phyloP scores from a whole-genome alignment of 129 eudicot species.

The Arctium minus region DNA sequence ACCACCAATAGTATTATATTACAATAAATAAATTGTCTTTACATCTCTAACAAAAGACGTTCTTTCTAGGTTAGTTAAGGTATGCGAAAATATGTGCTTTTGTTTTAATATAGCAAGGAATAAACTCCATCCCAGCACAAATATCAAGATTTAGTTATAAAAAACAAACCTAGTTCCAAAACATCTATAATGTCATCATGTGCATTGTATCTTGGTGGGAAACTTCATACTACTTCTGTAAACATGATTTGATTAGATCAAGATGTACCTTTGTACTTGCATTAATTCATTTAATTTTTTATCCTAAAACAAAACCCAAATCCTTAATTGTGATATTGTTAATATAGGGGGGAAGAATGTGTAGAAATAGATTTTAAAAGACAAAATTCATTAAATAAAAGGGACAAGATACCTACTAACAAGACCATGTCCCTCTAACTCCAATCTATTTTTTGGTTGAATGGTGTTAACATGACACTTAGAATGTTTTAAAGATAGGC shows the following conservation, averaged over 20 bases:
- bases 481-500: conserved; percentile 25
- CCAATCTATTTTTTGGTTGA: conserved; percentile 19
- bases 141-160: background rate
- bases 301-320: conserved; percentile 10
- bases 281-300: conserved; percentile 10
- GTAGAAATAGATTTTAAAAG: conserved; percentile 3
- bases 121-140: background rate
- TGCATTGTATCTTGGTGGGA: conserved; percentile 33
- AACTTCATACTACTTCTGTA: conserved; percentile 24
- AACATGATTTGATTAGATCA: conserved; percentile 25
- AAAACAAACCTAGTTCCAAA: background rate
- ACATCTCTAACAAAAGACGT: background rate
- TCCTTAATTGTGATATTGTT: conserved; percentile 16
- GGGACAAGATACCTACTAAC: conserved; percentile 41
- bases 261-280: conserved; percentile 36
- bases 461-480: conserved; percentile 13
- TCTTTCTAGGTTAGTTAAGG: background rate
- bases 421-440: conserved; percentile 29
- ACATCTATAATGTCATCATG: conserved; percentile 16
- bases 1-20: background rate
- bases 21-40: background rate
- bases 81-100: background rate
- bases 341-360: conserved; percentile 40
- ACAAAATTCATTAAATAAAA: conserved; percentile 22
- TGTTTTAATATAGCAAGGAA: background rate